phyloP scores from a whole-genome alignment of 352 stramenopile genomes.

The Phytophthora pini region DNA sequence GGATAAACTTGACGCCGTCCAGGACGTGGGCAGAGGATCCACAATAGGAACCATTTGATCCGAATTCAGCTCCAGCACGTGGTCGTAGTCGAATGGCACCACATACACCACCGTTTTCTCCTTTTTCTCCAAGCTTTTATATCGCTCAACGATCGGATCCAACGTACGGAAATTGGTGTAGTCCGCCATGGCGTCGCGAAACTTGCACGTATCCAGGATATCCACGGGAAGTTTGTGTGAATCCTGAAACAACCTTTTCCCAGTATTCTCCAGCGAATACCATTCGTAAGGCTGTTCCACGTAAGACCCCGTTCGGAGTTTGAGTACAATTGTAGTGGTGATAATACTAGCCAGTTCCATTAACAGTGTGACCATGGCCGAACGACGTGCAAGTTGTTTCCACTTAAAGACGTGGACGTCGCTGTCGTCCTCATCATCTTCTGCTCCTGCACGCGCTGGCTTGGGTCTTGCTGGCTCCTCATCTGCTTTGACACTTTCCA shows the following conservation, averaged over 20 bases:
- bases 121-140: constrained; percentile 14
- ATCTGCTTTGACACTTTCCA: constrained; percentile 16
- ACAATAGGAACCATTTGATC: constrained; percentile 40
- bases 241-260: constrained; percentile 43
- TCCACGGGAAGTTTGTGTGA: constrained; percentile 31
- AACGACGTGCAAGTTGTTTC: constrained; percentile 33
- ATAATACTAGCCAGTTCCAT: constrained; percentile 17
- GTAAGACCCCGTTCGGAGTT: constrained; percentile 53
- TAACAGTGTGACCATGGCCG: constrained; percentile 31
- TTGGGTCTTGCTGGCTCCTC: not conserved
- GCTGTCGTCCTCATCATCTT: constrained; percentile 28
- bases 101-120: constrained; percentile 50
- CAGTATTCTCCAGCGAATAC: constrained; percentile 57
- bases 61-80: constrained; percentile 40
- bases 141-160: constrained; percentile 34
- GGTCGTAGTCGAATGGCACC: constrained; percentile 51
- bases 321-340: constrained; percentile 49
- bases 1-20: constrained; percentile 22
- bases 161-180: constrained; percentile 33
- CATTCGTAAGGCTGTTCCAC: constrained; percentile 64
- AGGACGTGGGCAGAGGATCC: constrained; percentile 24
- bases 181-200: constrained; percentile 32
- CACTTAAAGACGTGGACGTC: constrained; percentile 38
- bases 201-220: constrained; percentile 54
- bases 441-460: constrained; percentile 22